Evolutionary conservation across 75 land plant genomes (phyloP), one percentile per base, ranked within the genome.

Genomic region (Pseudotsuga menziesii): DNA sequence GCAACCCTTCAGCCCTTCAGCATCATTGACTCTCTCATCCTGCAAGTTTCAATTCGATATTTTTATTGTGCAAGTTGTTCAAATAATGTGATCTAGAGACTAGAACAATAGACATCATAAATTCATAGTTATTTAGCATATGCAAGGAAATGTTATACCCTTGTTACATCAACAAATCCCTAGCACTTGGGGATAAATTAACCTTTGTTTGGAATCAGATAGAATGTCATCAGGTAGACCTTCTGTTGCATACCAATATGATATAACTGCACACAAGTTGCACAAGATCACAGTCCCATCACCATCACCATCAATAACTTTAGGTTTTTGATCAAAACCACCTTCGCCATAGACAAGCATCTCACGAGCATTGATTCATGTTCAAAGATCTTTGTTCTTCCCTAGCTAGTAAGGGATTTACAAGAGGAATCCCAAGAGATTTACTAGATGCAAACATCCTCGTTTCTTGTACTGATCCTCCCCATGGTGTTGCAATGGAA

Each of bases 251-350:
- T 72, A 54, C 99, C 98, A 92, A 35, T 76, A 55, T 3, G 79
- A 26, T 57, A 92, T 84, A 48, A 92, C 79, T 0, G 89, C 91
- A 48, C 85, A 74, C 83, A 96, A 84, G 78, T 98, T 96, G 35
- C 72, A 82, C 85, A 82, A 72, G 62, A 94, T 96, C 82, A 96
- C 97, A 16, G 99, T 96, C 56, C 99, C 99, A 85, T 96, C 99
- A 17, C 99, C 99, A 77, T 96, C 98, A 29, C 99, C 99, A 41
- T 89, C 80, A 52, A 74, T 75, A 57, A 94, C 59, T 58, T 88
- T 80, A 3, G 98, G 98, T 76, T 80, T 88, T 77, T 72, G 41
- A 58, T 94, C 95, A 71, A 92, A 94, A 23, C 91, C 98, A 35
- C 35, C 79, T 29, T 78, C 76, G 29, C 85, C 86, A 52, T 97